Evolutionary conservation across 345 rosid genomes (phyloP), one percentile per base, ranked within the genome.

Genomic region (Adansonia digitata): DNA sequence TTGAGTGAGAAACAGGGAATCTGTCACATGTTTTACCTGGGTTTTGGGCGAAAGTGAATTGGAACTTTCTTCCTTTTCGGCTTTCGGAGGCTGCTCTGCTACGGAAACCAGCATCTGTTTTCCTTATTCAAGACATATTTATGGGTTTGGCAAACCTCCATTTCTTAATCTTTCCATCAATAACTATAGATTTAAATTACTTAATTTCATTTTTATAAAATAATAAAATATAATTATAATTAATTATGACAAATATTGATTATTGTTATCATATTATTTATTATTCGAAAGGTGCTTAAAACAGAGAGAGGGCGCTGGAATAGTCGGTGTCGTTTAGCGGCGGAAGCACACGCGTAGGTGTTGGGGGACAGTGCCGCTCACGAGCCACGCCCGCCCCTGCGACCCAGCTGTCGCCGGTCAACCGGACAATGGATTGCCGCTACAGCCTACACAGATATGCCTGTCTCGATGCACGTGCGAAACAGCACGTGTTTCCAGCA

Each of bases 401-500:
- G 75, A 87, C 85, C 81, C 76, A 49, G 51, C 34, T 87, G 93
- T 87, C 89, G 77, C 86, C 82, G 69, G 91, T 89, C 93, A 89
- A 87, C 88, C 91, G 63, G 77, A 82, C 93, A 87, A 9, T 22
- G 45, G 67, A 49, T 63, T 73, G 75, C 85, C 74, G 55, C 29
- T 29, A 73, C 82, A 80, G 75, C 80, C 65, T 48, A 62, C 64
- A 48, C 75, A 64, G 9, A 17, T 35, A 20, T 45, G 48, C 57
- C 64, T 18, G 14, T n/a, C n/a, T 63, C 74, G 22, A 61, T 74
- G 78, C 85, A 77, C 82, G 80, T 73, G 79, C 75, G 74, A 85
- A 76, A 77, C 75, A 82, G 74, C 85, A 77, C 81, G 81, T 73
- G 80, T 76, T 83, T 82, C 83, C 78, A 78, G 81, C n/a, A n/a